phyloP scores from a whole-genome alignment of 2,329 filamentous ascomycete genomes.

The Rutstroemia sp. region DNA sequence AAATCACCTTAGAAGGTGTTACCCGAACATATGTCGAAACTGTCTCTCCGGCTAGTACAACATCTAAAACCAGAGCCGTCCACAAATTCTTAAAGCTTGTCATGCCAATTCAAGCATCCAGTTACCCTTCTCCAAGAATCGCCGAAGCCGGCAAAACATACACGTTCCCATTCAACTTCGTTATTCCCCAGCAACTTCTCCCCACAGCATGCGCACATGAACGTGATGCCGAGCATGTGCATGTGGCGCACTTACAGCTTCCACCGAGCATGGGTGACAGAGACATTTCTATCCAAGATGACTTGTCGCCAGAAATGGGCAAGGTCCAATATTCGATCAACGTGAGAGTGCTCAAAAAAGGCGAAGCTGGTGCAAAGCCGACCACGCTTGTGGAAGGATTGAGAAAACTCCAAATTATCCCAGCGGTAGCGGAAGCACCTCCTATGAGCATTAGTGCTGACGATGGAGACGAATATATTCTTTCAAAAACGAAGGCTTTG shows the following conservation, averaged over 20 bases:
- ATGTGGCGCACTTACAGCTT: slow-evolving; percentile 26
- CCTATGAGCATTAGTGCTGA: slow-evolving; percentile 22
- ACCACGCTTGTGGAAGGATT: slow-evolving; percentile 19
- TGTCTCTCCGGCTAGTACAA: slow-evolving; percentile 20
- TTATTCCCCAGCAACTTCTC: slow-evolving; percentile 27
- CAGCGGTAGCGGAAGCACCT: slow-evolving; percentile 24
- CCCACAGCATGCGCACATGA: slow-evolving; percentile 25
- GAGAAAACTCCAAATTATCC: slow-evolving; percentile 24
- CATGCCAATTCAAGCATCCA: slow-evolving; percentile 27
- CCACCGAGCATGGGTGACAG: slow-evolving; percentile 27
- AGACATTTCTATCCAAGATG: slow-evolving; percentile 18
- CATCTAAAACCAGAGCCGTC: slow-evolving; percentile 19
- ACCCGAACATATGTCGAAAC: slow-evolving; percentile 26
- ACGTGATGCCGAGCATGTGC: slow-evolving; percentile 21
- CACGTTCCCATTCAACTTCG: slow-evolving; percentile 29
- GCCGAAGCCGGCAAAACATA: slow-evolving; percentile 27
- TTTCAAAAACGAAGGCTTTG: slow-evolving; percentile 25
- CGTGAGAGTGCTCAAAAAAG: slow-evolving; percentile 21
- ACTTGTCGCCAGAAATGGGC: slow-evolving; percentile 27
- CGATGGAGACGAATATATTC: slow-evolving; percentile 20
- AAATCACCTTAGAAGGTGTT: slow-evolving; percentile 27
- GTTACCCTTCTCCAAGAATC: slow-evolving; percentile 25
- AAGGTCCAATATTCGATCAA: slow-evolving; percentile 26
- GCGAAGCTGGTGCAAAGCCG: slow-evolving; percentile 18
- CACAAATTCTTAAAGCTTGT: slow-evolving; percentile 28